Base-by-base conservation (phyloP, 2,329 filamentous ascomycete genomes). In the Fonsecaea nubica region DNA sequence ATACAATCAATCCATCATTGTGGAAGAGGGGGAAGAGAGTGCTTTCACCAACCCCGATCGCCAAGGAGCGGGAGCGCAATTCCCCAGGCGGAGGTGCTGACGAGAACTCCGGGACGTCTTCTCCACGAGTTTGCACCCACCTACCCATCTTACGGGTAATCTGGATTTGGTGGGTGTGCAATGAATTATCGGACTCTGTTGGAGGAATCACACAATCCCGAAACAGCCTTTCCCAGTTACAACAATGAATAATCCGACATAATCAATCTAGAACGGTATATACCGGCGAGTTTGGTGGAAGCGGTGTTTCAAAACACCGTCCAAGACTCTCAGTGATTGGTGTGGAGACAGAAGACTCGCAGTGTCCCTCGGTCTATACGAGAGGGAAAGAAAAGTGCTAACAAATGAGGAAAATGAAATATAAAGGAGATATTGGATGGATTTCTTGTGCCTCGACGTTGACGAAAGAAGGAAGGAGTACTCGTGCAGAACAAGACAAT, bases 281-380 rank as follows among this genome's bases (percentile, higher is more conserved):
- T 42, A 8, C 4, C 38, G 57, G 21, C 18, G 12, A 25, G 6
- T 30, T 3, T 33, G 3, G 6, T 9, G 5, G 18, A 33, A 15
- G 18, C 57, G 57, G 57, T 60, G 40, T 60, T 60, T 40, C 40
- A 9, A 21, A 60, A 60, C 4, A n/a, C 36, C 57, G 57, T 45
- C 25, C 25, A 12, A 42, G 25, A 32, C 12, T 25, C 30, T 30
- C 5, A 32, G 36, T 1, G 4, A 8, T 21, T 6, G 15, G 25
- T 12, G 50, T 15, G 25, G 25, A 25, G 25, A 54, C 32, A 32
- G 12, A 9, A 9, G 5, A 54, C 9, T 13, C 3, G 10, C 21
- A 8, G 12, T 54, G 12, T 54, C 2, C 18, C 40, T 9, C 40
- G 15, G 2, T 3, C 40, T 3, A 6, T 7, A 21, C 7, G 40